Percentiles rank a stretch among this genome's conserved stretches.
Conservation (phyloP, 176 grass and related monocot species). For the Pontederia crassipes region DNA sequence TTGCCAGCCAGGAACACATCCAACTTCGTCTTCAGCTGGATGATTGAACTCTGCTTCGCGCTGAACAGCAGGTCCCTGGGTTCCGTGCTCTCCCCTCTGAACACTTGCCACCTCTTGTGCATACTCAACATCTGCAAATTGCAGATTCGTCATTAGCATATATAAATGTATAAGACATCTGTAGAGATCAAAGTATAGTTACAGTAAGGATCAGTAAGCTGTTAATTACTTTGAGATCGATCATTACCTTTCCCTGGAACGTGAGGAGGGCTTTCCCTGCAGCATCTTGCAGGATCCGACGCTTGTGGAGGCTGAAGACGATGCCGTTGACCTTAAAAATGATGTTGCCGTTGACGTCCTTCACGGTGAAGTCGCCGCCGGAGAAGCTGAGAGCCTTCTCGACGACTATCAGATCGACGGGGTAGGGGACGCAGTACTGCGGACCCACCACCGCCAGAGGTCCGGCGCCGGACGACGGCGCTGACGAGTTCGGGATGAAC, state of each 20-base stretch:
- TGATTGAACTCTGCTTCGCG: neutral
- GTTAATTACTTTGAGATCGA: neutral
- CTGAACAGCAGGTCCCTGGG: neutral
- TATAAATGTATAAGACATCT: neutral
- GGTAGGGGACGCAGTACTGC: neutral
- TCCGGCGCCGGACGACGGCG: no score
- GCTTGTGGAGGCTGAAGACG: neutral
- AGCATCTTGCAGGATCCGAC: neutral
- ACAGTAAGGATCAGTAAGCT: no score
- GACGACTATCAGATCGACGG: neutral
- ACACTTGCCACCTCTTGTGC: neutral
- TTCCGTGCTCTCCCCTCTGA: neutral
- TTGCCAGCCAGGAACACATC: slow-evolving; percentile 61
- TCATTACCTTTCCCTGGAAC: neutral
- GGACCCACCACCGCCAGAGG: neutral
- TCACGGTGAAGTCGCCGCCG: neutral
- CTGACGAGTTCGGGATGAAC: no score
- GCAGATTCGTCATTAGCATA: neutral
- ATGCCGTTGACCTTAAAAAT: neutral
- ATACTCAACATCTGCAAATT: neutral
- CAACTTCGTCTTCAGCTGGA: slow-evolving; percentile 33
- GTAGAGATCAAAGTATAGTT: no score
- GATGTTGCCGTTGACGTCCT: neutral
- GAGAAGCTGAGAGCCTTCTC: neutral
- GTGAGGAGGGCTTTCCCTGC: neutral